These are phyloP conservation scores for Lagenidium giganteum DNA, from an alignment of 352 stramenopile genomes.

Conservation along the genomic window DNA sequence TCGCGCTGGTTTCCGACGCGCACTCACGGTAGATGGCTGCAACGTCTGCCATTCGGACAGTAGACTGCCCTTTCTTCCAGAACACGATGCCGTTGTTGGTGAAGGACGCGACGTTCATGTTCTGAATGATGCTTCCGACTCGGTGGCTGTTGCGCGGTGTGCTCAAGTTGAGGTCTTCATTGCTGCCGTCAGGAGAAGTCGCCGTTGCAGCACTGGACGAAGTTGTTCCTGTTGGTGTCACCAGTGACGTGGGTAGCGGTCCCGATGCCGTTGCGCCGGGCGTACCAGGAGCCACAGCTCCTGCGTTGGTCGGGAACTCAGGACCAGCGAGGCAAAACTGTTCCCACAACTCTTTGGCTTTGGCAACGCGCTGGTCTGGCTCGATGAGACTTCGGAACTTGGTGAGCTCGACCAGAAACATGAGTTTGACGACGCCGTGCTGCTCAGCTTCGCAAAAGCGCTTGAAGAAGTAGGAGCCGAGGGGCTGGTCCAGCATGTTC, in stretches of 20 bases:
- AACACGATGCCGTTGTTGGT: constrained; percentile 63
- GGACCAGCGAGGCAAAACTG: constrained; percentile 28
- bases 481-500: constrained; percentile 66
- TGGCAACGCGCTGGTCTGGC: constrained; percentile 33
- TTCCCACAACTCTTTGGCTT: constrained; percentile 58
- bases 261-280: too few relatives aligned
- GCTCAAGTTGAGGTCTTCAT: too few relatives aligned
- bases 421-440: constrained; percentile 50
- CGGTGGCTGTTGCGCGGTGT: not conserved
- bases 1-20: constrained; percentile 29
- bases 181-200: too few relatives aligned
- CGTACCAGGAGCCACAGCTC: too few relatives aligned
- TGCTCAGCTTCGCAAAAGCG: constrained; percentile 70
- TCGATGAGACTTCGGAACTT: constrained; percentile 49
- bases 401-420: constrained; percentile 73
- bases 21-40: constrained; percentile 29
- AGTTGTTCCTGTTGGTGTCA: too few relatives aligned
- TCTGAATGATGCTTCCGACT: constrained; percentile 15
- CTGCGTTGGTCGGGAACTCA: too few relatives aligned
- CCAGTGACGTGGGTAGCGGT: too few relatives aligned
- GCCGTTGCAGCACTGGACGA: too few relatives aligned
- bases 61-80: constrained; percentile 48
- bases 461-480: constrained; percentile 79
- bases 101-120: constrained; percentile 58
- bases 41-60: constrained; percentile 25